A percentile compares a stretch with the other conserved stretches of the same genome.
Conservation (phyloP, 495 filamentous ascomycete species). For the Chaetomium fimeti region DNA sequence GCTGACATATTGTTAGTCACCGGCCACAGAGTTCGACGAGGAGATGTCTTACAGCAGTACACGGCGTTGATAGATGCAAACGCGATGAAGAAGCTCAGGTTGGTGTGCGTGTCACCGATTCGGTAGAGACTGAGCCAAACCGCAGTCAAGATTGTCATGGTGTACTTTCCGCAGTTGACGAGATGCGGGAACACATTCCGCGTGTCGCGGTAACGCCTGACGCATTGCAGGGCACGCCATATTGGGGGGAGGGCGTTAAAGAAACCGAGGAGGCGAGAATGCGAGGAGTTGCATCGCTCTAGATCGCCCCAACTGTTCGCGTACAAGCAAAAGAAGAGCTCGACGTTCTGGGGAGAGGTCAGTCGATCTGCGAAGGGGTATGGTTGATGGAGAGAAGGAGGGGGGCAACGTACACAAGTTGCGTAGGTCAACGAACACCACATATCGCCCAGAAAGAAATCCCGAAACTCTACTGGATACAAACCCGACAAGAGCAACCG, state of each 20-base stretch:
- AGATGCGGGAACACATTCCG: conserved; percentile 87
- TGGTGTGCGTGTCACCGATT: conserved; percentile 57
- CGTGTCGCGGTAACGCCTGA: conserved; percentile 86
- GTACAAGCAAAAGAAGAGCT: conserved; percentile 94
- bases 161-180: conserved; percentile 89
- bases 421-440: conserved; percentile 92
- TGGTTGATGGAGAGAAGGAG: not conserved
- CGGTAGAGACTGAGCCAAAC: conserved; percentile 77
- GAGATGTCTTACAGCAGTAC: conserved; percentile 63
- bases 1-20: conserved; percentile 39
- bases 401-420: conserved; percentile 66
- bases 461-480: conserved; percentile 92
- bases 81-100: conserved; percentile 68
- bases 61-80: conserved; percentile 76
- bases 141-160: conserved; percentile 77
- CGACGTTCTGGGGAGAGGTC: conserved; percentile 62
- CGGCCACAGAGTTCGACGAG: not conserved
- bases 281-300: conserved; percentile 74
- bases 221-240: conserved; percentile 86
- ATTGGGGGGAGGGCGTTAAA: conserved; percentile 80
- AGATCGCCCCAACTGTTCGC: conserved; percentile 69
- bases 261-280: conserved; percentile 83
- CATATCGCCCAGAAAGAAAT: conserved; percentile 97
- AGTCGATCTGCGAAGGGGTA: conserved; percentile 9
- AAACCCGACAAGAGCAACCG: conserved; percentile 79